phyloP scores from a whole-genome alignment of 768 basidiomycete species.

The Trametes cubensis region DNA sequence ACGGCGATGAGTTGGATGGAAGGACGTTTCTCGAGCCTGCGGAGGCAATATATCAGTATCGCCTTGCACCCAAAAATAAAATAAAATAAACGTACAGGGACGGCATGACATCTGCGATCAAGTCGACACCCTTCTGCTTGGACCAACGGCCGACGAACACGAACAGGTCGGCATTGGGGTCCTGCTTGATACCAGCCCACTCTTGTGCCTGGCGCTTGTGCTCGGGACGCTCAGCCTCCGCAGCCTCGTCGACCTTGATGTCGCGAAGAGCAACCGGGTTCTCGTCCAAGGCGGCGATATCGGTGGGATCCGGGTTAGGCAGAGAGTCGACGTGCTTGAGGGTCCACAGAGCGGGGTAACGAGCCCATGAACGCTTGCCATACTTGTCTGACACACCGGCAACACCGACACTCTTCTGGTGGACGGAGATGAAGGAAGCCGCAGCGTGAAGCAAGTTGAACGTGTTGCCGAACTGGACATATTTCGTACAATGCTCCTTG shows the following conservation, averaged over 20 bases:
- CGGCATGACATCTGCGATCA: slow-evolving; percentile 96
- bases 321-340: slow-evolving; percentile 93
- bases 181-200: slow-evolving; percentile 93
- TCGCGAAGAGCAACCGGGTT: slow-evolving; percentile 70
- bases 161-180: slow-evolving; percentile 86
- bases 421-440: slow-evolving; percentile 88
- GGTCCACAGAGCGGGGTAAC: slow-evolving; percentile 96
- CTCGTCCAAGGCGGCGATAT: slow-evolving; percentile 91
- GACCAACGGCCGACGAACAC: slow-evolving; percentile 99
- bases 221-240: slow-evolving; percentile 90
- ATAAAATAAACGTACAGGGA: slow-evolving; percentile 56
- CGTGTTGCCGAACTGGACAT: slow-evolving; percentile 97
- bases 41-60: slow-evolving; percentile 2
- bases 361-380: slow-evolving; percentile 95
- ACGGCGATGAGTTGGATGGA: slow-evolving; percentile 87
- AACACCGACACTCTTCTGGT: slow-evolving; percentile 92
- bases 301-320: slow-evolving; percentile 93
- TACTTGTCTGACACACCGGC: slow-evolving; percentile 98
- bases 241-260: slow-evolving; percentile 74
- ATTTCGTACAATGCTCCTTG: slow-evolving; percentile 95
- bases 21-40: slow-evolving; percentile 81
- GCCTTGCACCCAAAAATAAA: slow-evolving; percentile 18
- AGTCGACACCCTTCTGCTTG: slow-evolving; percentile 97
- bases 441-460: slow-evolving; percentile 95
- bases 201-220: slow-evolving; percentile 91